Evolutionary conservation across 768 basidiomycete genomes (phyloP).

Genomic region (Lentinula boryana): DNA sequence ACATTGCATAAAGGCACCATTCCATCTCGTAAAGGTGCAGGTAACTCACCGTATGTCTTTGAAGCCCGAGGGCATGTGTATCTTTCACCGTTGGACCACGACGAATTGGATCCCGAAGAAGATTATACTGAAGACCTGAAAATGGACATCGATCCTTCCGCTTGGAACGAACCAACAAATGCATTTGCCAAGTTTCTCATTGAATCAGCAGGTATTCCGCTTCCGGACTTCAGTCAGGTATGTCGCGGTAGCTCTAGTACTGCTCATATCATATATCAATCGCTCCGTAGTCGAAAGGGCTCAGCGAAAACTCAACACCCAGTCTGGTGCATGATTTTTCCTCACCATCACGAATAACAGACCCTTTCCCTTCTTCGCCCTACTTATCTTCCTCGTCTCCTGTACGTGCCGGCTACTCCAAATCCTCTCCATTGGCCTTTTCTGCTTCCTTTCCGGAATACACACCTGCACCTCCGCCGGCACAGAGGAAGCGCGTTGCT

Average conservation of each 20-base stretch:
- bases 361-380: not conserved
- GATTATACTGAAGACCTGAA: slow-evolving; percentile 7
- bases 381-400: not conserved
- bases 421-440: slow-evolving; percentile 8
- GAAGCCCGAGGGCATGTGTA: slow-evolving; percentile 39
- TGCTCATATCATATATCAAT: not conserved
- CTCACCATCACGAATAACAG: not conserved
- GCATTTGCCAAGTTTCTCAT: slow-evolving; percentile 25
- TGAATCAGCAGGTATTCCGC: slow-evolving; percentile 7
- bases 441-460: slow-evolving; percentile 23
- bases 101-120: slow-evolving; percentile 14
- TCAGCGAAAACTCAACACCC: not conserved
- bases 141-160: slow-evolving; percentile 14
- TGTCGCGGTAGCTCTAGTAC: not conserved
- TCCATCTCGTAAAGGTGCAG: slow-evolving; percentile 46
- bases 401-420: slow-evolving; percentile 7
- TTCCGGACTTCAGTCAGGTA: slow-evolving; percentile 12
- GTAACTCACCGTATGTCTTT: slow-evolving; percentile 62
- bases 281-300: not conserved
- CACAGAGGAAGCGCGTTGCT: slow-evolving; percentile 27
- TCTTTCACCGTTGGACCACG: slow-evolving; percentile 19
- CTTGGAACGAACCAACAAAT: slow-evolving; percentile 25
- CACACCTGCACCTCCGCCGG: slow-evolving; percentile 36
- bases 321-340: not conserved
- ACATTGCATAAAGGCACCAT: slow-evolving; percentile 51